These are phyloP conservation scores for Tricholoma matsutake DNA, from an alignment of 768 basidiomycete species.

Conservation along the genomic window DNA sequence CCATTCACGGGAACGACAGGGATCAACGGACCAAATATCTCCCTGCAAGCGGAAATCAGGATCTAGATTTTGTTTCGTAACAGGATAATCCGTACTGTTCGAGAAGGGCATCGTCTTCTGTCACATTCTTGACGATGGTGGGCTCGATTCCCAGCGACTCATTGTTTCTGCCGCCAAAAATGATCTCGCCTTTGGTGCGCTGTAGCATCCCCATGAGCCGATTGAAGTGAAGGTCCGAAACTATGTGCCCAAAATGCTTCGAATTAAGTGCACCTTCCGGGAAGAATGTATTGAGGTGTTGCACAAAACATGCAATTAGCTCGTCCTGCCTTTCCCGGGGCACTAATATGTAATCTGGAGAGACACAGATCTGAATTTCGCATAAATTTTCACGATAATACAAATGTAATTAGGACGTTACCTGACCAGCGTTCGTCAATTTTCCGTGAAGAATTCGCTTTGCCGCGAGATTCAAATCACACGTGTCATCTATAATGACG, in stretches of 20 bases:
- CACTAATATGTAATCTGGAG: slow-evolving; percentile 46
- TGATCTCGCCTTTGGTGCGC: slow-evolving; percentile 53
- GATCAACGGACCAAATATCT: slow-evolving; percentile 71
- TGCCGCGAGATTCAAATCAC: slow-evolving; percentile 43
- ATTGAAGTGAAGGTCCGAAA: slow-evolving; percentile 50
- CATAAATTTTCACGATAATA: slow-evolving; percentile 16
- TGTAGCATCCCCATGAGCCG: slow-evolving; percentile 51
- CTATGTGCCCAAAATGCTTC: slow-evolving; percentile 45
- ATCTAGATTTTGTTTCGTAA: neutral
- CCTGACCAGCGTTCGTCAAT: slow-evolving; percentile 63
- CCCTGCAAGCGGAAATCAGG: slow-evolving; percentile 35
- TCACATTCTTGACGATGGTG: slow-evolving; percentile 56
- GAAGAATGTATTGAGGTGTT: slow-evolving; percentile 46
- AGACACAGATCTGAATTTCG: slow-evolving; percentile 55
- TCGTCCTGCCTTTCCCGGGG: slow-evolving; percentile 40
- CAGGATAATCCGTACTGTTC: slow-evolving; percentile 42
- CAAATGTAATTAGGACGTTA: slow-evolving; percentile 3
- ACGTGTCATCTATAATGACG: slow-evolving; percentile 36
- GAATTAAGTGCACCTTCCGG: slow-evolving; percentile 49
- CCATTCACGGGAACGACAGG: slow-evolving; percentile 58
- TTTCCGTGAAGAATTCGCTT: slow-evolving; percentile 70
- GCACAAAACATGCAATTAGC: slow-evolving; percentile 43
- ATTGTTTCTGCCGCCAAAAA: slow-evolving; percentile 48
- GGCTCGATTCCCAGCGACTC: slow-evolving; percentile 51
- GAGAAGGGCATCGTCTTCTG: slow-evolving; percentile 54